Evolutionary conservation across 2,329 filamentous ascomycete genomes (phyloP).

Genomic region (Mycosphaerelloides madeirae): DNA sequence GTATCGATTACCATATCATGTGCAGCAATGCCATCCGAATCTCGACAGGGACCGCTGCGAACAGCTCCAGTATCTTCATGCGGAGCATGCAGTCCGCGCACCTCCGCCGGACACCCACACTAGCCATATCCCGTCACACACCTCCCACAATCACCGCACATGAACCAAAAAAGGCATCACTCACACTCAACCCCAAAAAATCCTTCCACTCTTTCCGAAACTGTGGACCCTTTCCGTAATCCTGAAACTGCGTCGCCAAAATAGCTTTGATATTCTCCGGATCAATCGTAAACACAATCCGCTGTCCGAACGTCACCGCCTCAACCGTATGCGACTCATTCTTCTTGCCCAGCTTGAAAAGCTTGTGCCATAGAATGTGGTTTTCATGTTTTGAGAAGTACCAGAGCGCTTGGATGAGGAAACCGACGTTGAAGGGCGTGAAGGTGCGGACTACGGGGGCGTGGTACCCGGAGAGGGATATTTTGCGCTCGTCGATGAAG

Average conservation of each 20-base stretch:
- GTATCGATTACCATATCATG: not conserved
- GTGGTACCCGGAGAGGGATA: conserved; percentile 40
- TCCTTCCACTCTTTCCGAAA: conserved; percentile 73
- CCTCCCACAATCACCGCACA: too few species aligned
- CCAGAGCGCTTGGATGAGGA: conserved; percentile 55
- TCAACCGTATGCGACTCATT: conserved; percentile 56
- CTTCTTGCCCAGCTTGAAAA: conserved; percentile 43
- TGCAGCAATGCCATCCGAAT: too few species aligned
- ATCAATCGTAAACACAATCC: conserved; percentile 72
- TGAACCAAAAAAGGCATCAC: conserved; percentile 40
- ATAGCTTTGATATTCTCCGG: conserved; percentile 89
- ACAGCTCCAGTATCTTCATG: too few species aligned
- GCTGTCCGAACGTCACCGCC: conserved; percentile 48
- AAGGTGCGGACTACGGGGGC: conserved; percentile 40
- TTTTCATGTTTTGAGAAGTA: conserved; percentile 49
- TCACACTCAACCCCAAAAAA: conserved; percentile 68
- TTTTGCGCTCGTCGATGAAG: conserved; percentile 33
- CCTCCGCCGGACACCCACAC: too few species aligned
- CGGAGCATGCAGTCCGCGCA: too few species aligned
- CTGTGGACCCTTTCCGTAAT: conserved; percentile 74
- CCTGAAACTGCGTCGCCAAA: conserved; percentile 77
- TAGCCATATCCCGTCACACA: too few species aligned
- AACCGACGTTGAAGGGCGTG: conserved; percentile 55
- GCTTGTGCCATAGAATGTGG: conserved; percentile 56
- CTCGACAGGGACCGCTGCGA: too few species aligned